Conservation (phyloP, 139 green algal genomes). For the Micromonas pusilla region DNA sequence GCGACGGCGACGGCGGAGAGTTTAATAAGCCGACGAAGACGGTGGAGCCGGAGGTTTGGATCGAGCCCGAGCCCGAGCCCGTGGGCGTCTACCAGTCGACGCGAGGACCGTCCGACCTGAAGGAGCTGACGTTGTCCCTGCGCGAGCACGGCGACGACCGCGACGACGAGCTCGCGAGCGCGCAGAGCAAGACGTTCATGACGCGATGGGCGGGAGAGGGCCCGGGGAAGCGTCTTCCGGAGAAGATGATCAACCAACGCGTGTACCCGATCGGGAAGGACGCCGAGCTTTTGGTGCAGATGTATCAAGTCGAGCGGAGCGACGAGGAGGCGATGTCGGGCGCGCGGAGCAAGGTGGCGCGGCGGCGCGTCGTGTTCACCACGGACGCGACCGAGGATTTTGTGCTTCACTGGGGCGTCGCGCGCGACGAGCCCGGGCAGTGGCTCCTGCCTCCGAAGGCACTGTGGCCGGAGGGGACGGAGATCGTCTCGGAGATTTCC, state of each 20-base stretch:
- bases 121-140: neutral
- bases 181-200: neutral
- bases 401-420: slow-evolving; percentile 20
- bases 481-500: neutral
- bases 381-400: neutral
- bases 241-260: neutral
- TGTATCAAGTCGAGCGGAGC: neutral
- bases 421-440: slow-evolving; percentile 5
- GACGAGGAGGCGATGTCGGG: neutral
- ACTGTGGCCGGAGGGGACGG: neutral
- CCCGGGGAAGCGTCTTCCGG: no score
- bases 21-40: neutral
- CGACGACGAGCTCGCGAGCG: neutral
- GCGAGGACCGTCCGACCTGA: neutral
- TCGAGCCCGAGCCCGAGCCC: neutral
- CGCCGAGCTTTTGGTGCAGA: neutral
- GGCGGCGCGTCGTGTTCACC: neutral
- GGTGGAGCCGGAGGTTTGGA: neutral
- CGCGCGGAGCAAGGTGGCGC: neutral
- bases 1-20: neutral
- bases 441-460: slow-evolving; percentile 6
- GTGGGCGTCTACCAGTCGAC: neutral
- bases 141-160: neutral
- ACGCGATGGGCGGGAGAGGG: neutral
- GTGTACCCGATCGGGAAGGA: slow-evolving; percentile 7